Evolutionary conservation across 2,329 filamentous ascomycete species (phyloP).

Genomic region (Sarocladium kiliense): DNA sequence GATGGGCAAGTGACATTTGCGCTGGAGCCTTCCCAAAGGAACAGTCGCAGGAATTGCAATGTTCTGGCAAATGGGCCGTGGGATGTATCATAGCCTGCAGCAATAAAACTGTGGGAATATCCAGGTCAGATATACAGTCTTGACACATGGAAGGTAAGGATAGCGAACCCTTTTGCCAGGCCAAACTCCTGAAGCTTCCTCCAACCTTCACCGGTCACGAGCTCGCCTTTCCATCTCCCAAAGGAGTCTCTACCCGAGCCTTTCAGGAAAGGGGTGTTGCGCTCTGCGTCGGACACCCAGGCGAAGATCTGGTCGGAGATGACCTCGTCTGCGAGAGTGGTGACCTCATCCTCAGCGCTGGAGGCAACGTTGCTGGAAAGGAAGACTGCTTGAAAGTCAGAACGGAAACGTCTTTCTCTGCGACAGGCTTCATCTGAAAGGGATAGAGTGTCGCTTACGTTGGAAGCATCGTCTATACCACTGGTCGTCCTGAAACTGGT

Average conservation of each 20-base stretch:
- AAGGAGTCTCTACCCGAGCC: slow-evolving; percentile 56
- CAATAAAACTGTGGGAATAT: slow-evolving; percentile 38
- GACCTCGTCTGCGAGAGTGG: slow-evolving; percentile 45
- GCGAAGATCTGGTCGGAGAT: slow-evolving; percentile 49
- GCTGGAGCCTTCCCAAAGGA: slow-evolving; percentile 55
- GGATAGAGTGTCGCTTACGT: too few relatives aligned
- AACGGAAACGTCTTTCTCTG: too few relatives aligned
- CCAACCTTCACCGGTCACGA: slow-evolving; percentile 66
- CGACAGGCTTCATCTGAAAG: too few relatives aligned
- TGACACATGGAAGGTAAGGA: too few relatives aligned
- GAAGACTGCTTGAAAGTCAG: too few relatives aligned
- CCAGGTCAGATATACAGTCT: too few relatives aligned
- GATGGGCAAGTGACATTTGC: slow-evolving; percentile 61
- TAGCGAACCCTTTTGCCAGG: slow-evolving; percentile 49
- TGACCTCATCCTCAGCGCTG: slow-evolving; percentile 37
- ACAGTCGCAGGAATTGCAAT: slow-evolving; percentile 52
- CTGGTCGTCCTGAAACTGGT: slow-evolving; percentile 52
- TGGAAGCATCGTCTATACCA: slow-evolving; percentile 46
- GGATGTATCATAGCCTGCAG: slow-evolving; percentile 52
- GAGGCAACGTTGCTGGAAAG: slow-evolving; percentile 35
- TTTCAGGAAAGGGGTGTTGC: slow-evolving; percentile 55
- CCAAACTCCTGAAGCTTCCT: slow-evolving; percentile 54
- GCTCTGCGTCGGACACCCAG: slow-evolving; percentile 59
- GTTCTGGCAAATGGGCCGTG: slow-evolving; percentile 47
- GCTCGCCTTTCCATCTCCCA: slow-evolving; percentile 51